Evolutionary conservation across 768 basidiomycete species (phyloP).

Genomic region (Lactarius pseudohatsudake): DNA sequence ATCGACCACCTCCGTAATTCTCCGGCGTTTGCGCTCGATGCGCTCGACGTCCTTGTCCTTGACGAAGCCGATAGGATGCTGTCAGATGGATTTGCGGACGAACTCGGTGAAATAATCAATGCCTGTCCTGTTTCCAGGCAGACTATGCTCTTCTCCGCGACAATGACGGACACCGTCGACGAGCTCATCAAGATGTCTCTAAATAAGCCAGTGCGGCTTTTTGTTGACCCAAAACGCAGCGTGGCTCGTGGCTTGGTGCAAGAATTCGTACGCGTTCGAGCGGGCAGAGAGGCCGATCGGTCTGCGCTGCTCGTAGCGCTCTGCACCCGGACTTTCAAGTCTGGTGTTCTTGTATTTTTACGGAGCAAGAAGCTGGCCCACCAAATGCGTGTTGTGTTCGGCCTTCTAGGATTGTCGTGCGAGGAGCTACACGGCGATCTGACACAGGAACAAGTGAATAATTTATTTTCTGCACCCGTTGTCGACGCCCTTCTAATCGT

Average conservation of each 20-base stretch:
- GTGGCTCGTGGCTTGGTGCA: constrained; percentile 86
- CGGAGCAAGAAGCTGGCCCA: constrained; percentile 97
- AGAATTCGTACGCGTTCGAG: constrained; percentile 91
- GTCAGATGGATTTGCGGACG: constrained; percentile 91
- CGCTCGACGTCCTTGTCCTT: constrained; percentile 88
- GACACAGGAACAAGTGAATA: constrained; percentile 86
- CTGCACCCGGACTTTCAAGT: constrained; percentile 86
- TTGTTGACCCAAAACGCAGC: constrained; percentile 90
- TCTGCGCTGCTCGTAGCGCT: constrained; percentile 75
- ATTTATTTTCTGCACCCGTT: constrained; percentile 8
- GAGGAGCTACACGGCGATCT: constrained; percentile 95
- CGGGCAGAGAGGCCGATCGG: constrained; percentile 73
- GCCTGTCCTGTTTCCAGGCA: constrained; percentile 86
- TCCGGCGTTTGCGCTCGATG: constrained; percentile 87
- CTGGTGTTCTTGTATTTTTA: constrained; percentile 87
- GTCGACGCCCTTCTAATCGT: not conserved
- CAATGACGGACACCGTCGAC: constrained; percentile 97
- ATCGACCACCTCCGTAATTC: constrained; percentile 98
- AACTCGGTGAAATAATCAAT: constrained; percentile 89
- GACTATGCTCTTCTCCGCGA: constrained; percentile 98
- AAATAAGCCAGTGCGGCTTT: constrained; percentile 89
- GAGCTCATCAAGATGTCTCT: constrained; percentile 90
- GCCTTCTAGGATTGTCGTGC: constrained; percentile 82
- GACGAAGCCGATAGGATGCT: constrained; percentile 99
- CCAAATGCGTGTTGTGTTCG: constrained; percentile 93